phyloP scores from a whole-genome alignment of 306 rosid species.

The Pueraria montana region DNA sequence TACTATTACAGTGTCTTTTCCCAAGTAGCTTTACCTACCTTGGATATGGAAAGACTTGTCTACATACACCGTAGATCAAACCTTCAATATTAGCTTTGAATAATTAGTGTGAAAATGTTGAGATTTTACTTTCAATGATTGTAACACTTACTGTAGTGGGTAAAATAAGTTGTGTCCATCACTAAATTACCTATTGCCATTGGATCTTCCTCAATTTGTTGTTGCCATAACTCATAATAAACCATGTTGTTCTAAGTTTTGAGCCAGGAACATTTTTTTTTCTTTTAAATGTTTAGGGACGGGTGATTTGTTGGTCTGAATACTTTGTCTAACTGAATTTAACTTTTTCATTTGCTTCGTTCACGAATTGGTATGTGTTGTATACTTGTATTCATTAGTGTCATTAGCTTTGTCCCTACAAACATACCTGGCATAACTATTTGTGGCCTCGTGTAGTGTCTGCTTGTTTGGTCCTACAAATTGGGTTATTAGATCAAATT shows the following conservation, averaged over 20 bases:
- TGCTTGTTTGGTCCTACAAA: slow-evolving; percentile 42
- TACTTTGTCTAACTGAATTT: neutral
- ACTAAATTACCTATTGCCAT: neutral
- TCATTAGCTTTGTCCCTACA: slow-evolving; percentile 41
- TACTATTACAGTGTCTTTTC: slow-evolving; percentile 12
- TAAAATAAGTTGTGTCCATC: neutral
- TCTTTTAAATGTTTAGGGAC: neutral
- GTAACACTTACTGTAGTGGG: neutral
- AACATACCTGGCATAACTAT: slow-evolving; percentile 6
- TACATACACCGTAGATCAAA: neutral
- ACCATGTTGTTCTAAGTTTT: neutral
- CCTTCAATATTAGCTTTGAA: slow-evolving; percentile 24
- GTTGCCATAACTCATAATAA: neutral
- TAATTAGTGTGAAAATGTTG: slow-evolving; percentile 3
- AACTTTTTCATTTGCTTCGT: neutral
- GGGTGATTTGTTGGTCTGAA: neutral
- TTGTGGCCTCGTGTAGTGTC: slow-evolving; percentile 31
- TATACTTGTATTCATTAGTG: neutral
- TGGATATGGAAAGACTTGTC: slow-evolving; percentile 1
- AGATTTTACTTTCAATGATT: slow-evolving; percentile 11
- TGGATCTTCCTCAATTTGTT: neutral
- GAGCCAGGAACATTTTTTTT: neutral
- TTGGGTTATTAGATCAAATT: slow-evolving; percentile 34
- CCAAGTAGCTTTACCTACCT: slow-evolving; percentile 43
- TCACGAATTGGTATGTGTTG: slow-evolving; percentile 1